These are phyloP conservation scores for Sporothrix luriei DNA, from an alignment of 2,329 filamentous ascomycete genomes.

Conservation along the genomic window DNA sequence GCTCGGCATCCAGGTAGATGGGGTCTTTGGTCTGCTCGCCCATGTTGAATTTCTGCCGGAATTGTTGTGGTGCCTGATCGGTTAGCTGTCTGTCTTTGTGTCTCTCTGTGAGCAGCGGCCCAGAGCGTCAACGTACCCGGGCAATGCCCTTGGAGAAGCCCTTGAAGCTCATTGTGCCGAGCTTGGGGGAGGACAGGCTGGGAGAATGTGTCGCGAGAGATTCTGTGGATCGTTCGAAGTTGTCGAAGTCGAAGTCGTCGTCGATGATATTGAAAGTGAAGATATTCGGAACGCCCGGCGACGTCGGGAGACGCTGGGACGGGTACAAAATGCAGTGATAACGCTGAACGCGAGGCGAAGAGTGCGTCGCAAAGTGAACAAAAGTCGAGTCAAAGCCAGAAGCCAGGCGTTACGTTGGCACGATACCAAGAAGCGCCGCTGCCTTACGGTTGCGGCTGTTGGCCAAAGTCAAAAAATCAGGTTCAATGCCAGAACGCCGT, in stretches of 20 bases:
- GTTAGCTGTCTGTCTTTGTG: neutral
- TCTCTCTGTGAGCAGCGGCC: neutral
- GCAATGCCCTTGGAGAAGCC: slow-evolving; percentile 89
- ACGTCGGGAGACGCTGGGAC: neutral
- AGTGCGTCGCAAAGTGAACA: slow-evolving; percentile 13
- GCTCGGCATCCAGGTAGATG: slow-evolving; percentile 91
- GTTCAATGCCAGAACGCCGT: slow-evolving; percentile 9
- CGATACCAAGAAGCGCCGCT: neutral
- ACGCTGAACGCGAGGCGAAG: neutral
- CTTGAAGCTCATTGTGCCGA: slow-evolving; percentile 82
- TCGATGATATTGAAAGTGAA: neutral
- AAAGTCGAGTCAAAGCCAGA: neutral
- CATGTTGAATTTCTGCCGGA: slow-evolving; percentile 92
- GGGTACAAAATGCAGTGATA: neutral
- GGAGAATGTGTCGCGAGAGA: neutral
- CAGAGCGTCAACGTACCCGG: slow-evolving; percentile 64
- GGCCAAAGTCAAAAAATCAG: slow-evolving; percentile 15
- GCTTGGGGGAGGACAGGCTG: slow-evolving; percentile 17
- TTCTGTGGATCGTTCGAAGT: slow-evolving; percentile 1
- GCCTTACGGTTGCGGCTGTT: slow-evolving; percentile 5
- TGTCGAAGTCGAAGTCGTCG: neutral
- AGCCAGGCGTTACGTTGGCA: neutral
- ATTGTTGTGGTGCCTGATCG: slow-evolving; percentile 76
- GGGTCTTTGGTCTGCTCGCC: slow-evolving; percentile 94
- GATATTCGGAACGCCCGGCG: slow-evolving; percentile 26